phyloP scores from a whole-genome alignment of 2,329 filamentous ascomycete species.

The Colletotrichum cuscutae region DNA sequence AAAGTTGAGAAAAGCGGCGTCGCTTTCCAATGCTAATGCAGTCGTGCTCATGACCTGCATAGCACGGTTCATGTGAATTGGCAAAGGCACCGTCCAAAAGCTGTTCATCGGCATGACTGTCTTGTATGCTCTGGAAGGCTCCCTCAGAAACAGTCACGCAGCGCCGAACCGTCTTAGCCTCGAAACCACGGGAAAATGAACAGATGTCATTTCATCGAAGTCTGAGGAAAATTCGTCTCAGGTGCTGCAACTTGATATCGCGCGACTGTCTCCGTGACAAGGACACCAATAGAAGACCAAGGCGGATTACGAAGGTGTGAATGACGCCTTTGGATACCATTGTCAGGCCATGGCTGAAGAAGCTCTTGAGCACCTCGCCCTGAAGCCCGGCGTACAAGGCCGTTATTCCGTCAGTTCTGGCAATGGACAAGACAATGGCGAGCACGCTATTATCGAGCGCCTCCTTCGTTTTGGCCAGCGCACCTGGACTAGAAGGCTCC shows the following conservation, averaged over 20 bases:
- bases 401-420: slow-evolving; percentile 70
- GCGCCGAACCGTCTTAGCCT: background rate
- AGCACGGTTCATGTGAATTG: background rate
- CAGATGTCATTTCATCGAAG: background rate
- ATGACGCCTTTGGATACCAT: slow-evolving; percentile 88
- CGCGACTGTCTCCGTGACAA: slow-evolving; percentile 10
- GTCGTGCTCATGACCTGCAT: background rate
- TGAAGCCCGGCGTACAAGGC: slow-evolving; percentile 81
- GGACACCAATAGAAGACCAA: slow-evolving; percentile 68
- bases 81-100: background rate
- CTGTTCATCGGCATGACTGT: background rate
- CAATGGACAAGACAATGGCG: slow-evolving; percentile 67
- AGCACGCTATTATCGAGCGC: slow-evolving; percentile 65
- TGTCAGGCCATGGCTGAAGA: slow-evolving; percentile 86
- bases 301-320: slow-evolving; percentile 75
- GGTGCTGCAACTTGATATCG: slow-evolving; percentile 32
- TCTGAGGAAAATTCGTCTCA: slow-evolving; percentile 9
- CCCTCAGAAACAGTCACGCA: background rate
- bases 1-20: slow-evolving; percentile 83
- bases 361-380: slow-evolving; percentile 83
- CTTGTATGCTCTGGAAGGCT: background rate
- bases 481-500: background rate
- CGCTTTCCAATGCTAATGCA: slow-evolving; percentile 80
- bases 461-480: slow-evolving; percentile 29
- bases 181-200: background rate